Base-by-base conservation (phyloP, 2,329 filamentous ascomycete genomes). In the Cladosporium sp. region DNA sequence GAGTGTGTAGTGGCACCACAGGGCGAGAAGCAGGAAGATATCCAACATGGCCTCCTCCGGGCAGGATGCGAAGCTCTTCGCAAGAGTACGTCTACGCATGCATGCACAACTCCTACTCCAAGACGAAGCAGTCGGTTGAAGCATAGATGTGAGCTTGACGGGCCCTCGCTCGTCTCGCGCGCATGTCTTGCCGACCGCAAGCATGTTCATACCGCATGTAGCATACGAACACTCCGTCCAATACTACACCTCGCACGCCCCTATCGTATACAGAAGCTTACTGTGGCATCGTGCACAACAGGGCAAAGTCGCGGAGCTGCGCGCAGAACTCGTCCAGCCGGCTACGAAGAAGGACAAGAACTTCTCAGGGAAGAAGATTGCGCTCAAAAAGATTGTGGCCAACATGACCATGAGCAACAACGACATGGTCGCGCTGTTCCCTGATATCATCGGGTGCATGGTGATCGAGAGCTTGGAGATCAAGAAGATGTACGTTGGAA, bases 401-500 rank as follows among this genome's bases (percentile, higher is more conserved):
- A 99, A 99, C 78, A 99, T 99, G 95, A 99, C 95, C 70, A 99
- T 99, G 95, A 98, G 94, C 86, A 99, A 99, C 82, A 99, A 98
- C 76, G 95, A 99, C 79, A 99, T 99, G 95, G 91, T 98, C 64
- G 93, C 92, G 46, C 84, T 99, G 62, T 99, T 99, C 73, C 93
- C 94, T 21, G 95, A 99, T 77, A 91, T 99, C 67, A 91, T 99
- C 72, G 89, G 85, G 69, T 98, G 94, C 83, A 99, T 99, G 95
- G 88, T 91, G 72, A 91, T 99, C 68, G 90, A 89, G 62, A 96
- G 91, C 74, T 82, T 99, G 78, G 95, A 99, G 80, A 97, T 99
- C 81, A 99, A 99, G 86, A 99, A 99, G 85, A 99, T 99, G 95
- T 97, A 83, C 72, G 87, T 77, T n/a, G 18, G 40, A 35, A 10